phyloP scores from a whole-genome alignment of 768 basidiomycete genomes.

The Suillus subaureus region DNA sequence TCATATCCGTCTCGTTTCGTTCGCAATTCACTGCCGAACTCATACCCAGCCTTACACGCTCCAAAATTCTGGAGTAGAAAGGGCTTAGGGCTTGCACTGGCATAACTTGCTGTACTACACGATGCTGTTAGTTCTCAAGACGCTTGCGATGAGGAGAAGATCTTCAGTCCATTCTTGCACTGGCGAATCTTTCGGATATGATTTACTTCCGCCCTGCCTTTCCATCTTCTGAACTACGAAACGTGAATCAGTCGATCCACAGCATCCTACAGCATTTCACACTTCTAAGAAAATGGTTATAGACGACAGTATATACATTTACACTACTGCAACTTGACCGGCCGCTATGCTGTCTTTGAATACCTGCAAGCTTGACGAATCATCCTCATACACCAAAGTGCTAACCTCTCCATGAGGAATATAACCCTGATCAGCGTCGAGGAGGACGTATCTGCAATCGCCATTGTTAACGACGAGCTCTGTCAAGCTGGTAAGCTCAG shows the following conservation, averaged over 20 bases:
- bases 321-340: neutral
- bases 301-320: neutral
- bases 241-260: conserved; percentile 51
- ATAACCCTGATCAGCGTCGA: conserved; percentile 26
- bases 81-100: too few species aligned
- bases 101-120: too few species aligned
- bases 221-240: too few species aligned
- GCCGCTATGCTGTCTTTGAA: neutral
- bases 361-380: neutral
- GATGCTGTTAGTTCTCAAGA: too few species aligned
- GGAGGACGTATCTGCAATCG: conserved; percentile 24
- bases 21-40: too few species aligned
- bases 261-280: conserved; percentile 82
- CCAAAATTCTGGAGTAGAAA: too few species aligned
- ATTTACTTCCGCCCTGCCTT: too few species aligned
- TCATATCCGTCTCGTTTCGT: too few species aligned
- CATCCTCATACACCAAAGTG: neutral
- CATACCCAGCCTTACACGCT: too few species aligned
- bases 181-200: too few species aligned
- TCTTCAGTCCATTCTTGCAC: too few species aligned
- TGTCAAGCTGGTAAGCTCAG: conserved; percentile 24
- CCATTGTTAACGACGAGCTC: conserved; percentile 22
- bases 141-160: too few species aligned
- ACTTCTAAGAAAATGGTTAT: conserved; percentile 36
- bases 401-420: conserved; percentile 16